Conservation (phyloP, 176 grass and related monocot genomes). For the Typha latifolia region DNA sequence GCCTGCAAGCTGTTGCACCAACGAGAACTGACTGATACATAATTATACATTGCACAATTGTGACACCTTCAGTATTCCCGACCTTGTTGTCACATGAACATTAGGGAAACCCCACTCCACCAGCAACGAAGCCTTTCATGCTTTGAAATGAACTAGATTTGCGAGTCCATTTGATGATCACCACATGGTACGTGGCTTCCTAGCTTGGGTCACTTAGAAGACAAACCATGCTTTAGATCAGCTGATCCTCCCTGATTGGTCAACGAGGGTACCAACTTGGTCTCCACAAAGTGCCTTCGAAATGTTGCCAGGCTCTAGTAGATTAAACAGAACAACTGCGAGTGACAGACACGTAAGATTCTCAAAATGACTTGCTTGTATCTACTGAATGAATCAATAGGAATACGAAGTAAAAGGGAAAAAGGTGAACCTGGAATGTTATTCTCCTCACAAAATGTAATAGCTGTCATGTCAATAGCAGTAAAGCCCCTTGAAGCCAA, state of each 20-base stretch:
- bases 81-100: no score
- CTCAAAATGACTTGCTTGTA: no score
- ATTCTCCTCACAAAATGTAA: slow-evolving; percentile 95
- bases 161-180: background rate
- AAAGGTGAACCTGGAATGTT: slow-evolving; percentile 75
- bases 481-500: slow-evolving; percentile 61
- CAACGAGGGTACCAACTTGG: slow-evolving; percentile 77
- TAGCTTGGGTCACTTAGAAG: background rate
- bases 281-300: slow-evolving; percentile 80
- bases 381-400: background rate
- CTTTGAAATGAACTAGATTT: no score
- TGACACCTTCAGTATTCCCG: background rate
- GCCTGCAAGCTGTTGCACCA: background rate
- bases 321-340: slow-evolving; percentile 95
- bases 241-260: slow-evolving; percentile 70
- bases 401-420: background rate
- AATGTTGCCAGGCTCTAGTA: slow-evolving; percentile 76
- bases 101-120: no score
- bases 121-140: no score
- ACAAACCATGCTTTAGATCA: slow-evolving; percentile 18
- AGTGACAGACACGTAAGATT: background rate
- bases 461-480: slow-evolving; percentile 79
- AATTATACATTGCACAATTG: background rate
- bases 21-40: background rate
- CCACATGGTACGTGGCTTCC: background rate